Conservation (phyloP, 495 filamentous ascomycete species). For the Antarctomyces pellizariae region DNA sequence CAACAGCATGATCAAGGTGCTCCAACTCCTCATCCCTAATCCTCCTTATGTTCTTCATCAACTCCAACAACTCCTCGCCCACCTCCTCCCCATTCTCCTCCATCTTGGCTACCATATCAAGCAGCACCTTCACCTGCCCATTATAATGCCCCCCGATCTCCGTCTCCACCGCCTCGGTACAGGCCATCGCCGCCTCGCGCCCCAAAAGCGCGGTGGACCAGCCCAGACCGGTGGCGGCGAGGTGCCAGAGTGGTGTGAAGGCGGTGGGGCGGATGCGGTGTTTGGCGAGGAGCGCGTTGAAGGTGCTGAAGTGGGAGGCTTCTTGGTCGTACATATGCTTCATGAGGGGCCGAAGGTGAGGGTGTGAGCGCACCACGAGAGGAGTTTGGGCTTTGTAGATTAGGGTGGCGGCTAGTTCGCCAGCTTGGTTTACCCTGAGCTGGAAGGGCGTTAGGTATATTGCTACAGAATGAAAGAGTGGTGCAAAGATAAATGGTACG, state of each 20-base stretch:
- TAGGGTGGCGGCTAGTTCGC: conserved; percentile 65
- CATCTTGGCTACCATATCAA: conserved; percentile 56
- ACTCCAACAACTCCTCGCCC: conserved; percentile 49
- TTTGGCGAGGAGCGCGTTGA: conserved; percentile 62
- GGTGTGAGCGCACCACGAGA: conserved; percentile 44
- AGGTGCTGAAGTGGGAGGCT: conserved; percentile 59
- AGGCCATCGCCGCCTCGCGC: conserved; percentile 91
- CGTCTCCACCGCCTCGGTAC: conserved; percentile 94
- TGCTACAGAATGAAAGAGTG: conserved; percentile 1
- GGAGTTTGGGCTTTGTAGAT: conserved; percentile 69
- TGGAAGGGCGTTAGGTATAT: conserved; percentile 1
- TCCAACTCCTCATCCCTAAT: conserved; percentile 95
- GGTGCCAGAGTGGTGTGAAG: conserved; percentile 82
- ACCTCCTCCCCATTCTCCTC: conserved; percentile 44
- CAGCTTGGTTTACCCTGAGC: conserved; percentile 73
- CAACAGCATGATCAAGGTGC: conserved; percentile 85
- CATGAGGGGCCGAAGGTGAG: conserved; percentile 74
- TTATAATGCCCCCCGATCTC: conserved; percentile 97
- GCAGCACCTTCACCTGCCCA: conserved; percentile 55
- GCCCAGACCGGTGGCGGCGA: conserved; percentile 60
- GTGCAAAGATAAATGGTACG: too few species aligned
- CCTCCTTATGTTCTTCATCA: conserved; percentile 49
- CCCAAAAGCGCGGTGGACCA: conserved; percentile 83
- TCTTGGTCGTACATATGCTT: conserved; percentile 98
- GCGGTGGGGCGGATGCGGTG: conserved; percentile 86